Conservation (phyloP, 164 flowering plant genomes). For the Liriodendron chinense region DNA sequence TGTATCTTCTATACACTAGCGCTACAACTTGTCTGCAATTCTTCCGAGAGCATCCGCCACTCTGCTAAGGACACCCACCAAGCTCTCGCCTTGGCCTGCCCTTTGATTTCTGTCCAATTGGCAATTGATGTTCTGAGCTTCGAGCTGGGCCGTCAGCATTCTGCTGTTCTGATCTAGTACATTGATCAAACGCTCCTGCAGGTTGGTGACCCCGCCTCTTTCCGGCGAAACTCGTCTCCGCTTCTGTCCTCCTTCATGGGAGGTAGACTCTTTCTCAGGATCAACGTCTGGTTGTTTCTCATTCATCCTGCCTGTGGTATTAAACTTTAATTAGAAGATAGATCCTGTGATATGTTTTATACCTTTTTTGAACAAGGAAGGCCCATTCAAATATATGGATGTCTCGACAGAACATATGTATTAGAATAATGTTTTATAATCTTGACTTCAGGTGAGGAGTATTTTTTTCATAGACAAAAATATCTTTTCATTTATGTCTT, state of each 20-base stretch:
- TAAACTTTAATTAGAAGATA: neutral
- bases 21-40: constrained; percentile 77
- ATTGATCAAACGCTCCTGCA: constrained; percentile 53
- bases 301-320: constrained; percentile 32
- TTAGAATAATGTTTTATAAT: no score
- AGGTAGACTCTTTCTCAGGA: constrained; percentile 50
- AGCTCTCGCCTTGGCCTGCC: constrained; percentile 49
- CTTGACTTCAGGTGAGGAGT: no score
- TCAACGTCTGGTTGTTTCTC: constrained; percentile 40
- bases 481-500: no score
- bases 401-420: no score
- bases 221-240: constrained; percentile 45
- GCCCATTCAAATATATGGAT: no score
- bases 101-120: constrained; percentile 68
- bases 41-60: constrained; percentile 79
- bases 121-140: constrained; percentile 59
- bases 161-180: constrained; percentile 61
- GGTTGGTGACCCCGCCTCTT: constrained; percentile 22
- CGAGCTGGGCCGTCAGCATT: constrained; percentile 59
- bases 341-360: neutral
- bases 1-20: constrained; percentile 23
- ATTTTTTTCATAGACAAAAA: no score
- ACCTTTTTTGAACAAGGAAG: no score
- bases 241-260: constrained; percentile 56
- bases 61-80: constrained; percentile 65